Conservation (phyloP, 1,139 yeast genomes). For the Sporopachydermia cereana region DNA sequence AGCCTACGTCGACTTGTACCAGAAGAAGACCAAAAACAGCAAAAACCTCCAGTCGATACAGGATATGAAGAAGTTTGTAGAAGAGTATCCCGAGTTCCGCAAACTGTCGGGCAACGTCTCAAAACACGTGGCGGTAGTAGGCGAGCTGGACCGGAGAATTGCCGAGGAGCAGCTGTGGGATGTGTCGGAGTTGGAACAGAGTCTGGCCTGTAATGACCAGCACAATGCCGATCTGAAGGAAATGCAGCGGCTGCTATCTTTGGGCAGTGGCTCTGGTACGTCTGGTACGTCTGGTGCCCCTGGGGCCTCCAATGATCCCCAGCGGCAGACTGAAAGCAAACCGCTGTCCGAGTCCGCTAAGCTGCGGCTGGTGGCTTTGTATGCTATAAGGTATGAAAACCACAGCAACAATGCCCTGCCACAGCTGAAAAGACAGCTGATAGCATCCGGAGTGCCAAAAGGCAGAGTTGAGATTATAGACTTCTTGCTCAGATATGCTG, state of each 20-base stretch:
- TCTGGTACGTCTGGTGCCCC: constrained; percentile 7
- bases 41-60: constrained; percentile 63
- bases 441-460: constrained; percentile 25
- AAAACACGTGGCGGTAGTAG: constrained; percentile 81
- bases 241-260: constrained; percentile 31
- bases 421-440: constrained; percentile 27
- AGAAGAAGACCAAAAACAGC: constrained; percentile 64
- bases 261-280: constrained; percentile 19
- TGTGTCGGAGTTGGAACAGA: constrained; percentile 83
- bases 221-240: constrained; percentile 39
- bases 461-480: constrained; percentile 23
- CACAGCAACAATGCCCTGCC: constrained; percentile 27
- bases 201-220: constrained; percentile 56
- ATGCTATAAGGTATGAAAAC: constrained; percentile 54
- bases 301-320: constrained; percentile 11
- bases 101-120: constrained; percentile 82
- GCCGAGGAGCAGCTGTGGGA: constrained; percentile 60
- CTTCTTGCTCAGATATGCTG: constrained; percentile 28
- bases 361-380: constrained; percentile 54
- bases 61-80: constrained; percentile 83
- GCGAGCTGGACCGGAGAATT: constrained; percentile 65
- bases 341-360: constrained; percentile 34
- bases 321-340: constrained; percentile 11
- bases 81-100: constrained; percentile 87
- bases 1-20: constrained; percentile 74